Evolutionary conservation across 2,329 filamentous ascomycete species (phyloP).

Genomic region (Salinomyces thailandicus): DNA sequence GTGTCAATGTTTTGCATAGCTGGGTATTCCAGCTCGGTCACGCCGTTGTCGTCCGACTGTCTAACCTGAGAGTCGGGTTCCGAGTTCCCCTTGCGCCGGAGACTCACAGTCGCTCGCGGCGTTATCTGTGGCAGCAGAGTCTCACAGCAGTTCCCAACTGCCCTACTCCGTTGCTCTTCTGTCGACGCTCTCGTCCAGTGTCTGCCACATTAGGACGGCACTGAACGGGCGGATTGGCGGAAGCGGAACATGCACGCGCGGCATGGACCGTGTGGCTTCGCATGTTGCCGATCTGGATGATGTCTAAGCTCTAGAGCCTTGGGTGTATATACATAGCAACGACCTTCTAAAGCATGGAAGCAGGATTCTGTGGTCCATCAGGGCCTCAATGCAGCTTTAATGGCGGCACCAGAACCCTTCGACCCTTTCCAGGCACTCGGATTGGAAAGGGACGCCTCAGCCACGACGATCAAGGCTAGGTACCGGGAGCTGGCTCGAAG

Average conservation of each 20-base stretch:
- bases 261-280: background rate
- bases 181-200: too few species aligned
- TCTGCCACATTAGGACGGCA: too few species aligned
- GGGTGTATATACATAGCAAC: conserved; percentile 7
- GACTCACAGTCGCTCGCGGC: too few species aligned
- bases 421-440: conserved; percentile 79
- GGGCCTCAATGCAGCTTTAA: conserved; percentile 4
- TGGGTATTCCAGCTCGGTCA: too few species aligned
- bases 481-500: conserved; percentile 85
- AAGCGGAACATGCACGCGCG: background rate
- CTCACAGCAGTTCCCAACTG: too few species aligned
- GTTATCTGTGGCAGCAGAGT: too few species aligned
- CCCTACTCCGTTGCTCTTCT: too few species aligned
- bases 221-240: background rate
- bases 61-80: too few species aligned
- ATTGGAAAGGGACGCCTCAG: conserved; percentile 59
- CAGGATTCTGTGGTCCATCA: conserved; percentile 3
- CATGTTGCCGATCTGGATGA: conserved; percentile 1
- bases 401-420: conserved; percentile 11
- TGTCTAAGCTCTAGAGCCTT: conserved; percentile 4
- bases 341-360: conserved; percentile 2
- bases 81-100: too few species aligned
- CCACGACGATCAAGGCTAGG: conserved; percentile 72
- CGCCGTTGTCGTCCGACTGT: too few species aligned
- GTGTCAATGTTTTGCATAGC: too few species aligned